These are phyloP conservation scores for Penicillium hordei DNA, from an alignment of 2,329 filamentous ascomycete species.

Conservation along the genomic window DNA sequence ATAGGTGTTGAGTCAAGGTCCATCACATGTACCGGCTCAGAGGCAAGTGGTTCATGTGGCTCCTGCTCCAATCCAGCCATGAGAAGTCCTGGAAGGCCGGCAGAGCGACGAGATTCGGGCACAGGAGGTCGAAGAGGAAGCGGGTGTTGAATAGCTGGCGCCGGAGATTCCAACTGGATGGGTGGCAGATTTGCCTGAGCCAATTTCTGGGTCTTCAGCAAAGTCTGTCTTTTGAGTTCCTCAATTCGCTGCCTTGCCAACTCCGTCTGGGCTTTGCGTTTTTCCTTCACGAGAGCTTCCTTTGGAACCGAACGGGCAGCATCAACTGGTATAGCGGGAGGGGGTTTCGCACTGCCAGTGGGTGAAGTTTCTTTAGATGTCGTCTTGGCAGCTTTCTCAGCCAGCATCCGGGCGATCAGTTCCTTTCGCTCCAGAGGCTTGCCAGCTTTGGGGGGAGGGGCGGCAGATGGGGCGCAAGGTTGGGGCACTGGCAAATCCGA, in stretches of 20 bases:
- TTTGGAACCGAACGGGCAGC: slow-evolving; percentile 19
- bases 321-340: slow-evolving; percentile 8
- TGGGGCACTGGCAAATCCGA: background rate
- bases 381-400: slow-evolving; percentile 65
- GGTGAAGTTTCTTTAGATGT: slow-evolving; percentile 17
- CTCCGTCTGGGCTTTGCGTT: slow-evolving; percentile 68
- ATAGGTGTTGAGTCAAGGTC: slow-evolving; percentile 24
- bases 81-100: slow-evolving; percentile 54
- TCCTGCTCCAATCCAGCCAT: slow-evolving; percentile 40
- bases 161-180: background rate
- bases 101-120: slow-evolving; percentile 29
- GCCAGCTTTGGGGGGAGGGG: slow-evolving; percentile 14
- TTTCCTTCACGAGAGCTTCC: slow-evolving; percentile 41
- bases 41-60: slow-evolving; percentile 1
- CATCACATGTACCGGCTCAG: slow-evolving; percentile 13
- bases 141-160: slow-evolving; percentile 34
- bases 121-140: slow-evolving; percentile 40
- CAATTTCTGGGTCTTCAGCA: slow-evolving; percentile 41
- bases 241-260: slow-evolving; percentile 77
- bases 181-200: background rate
- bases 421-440: slow-evolving; percentile 68
- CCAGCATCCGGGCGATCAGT: slow-evolving; percentile 71
- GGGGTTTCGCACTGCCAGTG: slow-evolving; percentile 2
- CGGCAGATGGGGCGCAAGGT: slow-evolving; percentile 13
- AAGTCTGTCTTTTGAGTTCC: slow-evolving; percentile 60